phyloP scores from a whole-genome alignment of 2,329 filamentous ascomycete species.

The Colletotrichum liaoningense region DNA sequence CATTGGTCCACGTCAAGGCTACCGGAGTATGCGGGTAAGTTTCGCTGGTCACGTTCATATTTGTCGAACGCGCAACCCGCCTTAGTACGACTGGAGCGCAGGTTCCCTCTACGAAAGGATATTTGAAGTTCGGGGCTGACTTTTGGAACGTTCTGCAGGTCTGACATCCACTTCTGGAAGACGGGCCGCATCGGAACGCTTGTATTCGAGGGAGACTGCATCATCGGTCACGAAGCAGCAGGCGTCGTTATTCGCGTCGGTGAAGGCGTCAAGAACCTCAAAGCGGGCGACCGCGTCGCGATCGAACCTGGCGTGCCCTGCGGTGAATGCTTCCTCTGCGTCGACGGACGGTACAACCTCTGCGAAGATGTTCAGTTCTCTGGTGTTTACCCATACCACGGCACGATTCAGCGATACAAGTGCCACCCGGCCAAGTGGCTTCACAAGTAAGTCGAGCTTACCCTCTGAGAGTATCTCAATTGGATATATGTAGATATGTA shows the following conservation, averaged over 20 bases:
- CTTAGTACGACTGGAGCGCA: too few species aligned
- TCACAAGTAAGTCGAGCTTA: constrained; percentile 53
- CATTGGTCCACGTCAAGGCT: constrained; percentile 70
- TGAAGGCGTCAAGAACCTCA: constrained; percentile 62
- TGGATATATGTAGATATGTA: too few species aligned
- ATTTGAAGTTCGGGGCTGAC: not conserved
- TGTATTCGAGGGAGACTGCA: constrained; percentile 71
- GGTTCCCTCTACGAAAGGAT: too few species aligned
- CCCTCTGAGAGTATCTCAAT: not conserved
- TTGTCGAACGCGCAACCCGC: too few species aligned
- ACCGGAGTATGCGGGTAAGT: constrained; percentile 73
- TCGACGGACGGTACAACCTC: constrained; percentile 71
- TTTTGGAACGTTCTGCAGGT: constrained; percentile 49
- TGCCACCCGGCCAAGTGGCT: constrained; percentile 71
- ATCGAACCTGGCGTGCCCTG: constrained; percentile 76
- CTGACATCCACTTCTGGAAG: constrained; percentile 78
- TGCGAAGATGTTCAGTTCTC: constrained; percentile 72
- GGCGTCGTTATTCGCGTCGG: constrained; percentile 70
- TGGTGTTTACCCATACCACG: constrained; percentile 70
- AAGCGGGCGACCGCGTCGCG: constrained; percentile 72
- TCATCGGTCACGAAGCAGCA: constrained; percentile 74
- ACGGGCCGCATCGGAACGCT: constrained; percentile 72
- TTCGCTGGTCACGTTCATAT: not conserved
- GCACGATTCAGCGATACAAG: constrained; percentile 71
- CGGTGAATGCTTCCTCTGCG: constrained; percentile 68